These are phyloP conservation scores for Trifolium fragiferum DNA, from an alignment of 306 rosid genomes.

Conservation along the genomic window DNA sequence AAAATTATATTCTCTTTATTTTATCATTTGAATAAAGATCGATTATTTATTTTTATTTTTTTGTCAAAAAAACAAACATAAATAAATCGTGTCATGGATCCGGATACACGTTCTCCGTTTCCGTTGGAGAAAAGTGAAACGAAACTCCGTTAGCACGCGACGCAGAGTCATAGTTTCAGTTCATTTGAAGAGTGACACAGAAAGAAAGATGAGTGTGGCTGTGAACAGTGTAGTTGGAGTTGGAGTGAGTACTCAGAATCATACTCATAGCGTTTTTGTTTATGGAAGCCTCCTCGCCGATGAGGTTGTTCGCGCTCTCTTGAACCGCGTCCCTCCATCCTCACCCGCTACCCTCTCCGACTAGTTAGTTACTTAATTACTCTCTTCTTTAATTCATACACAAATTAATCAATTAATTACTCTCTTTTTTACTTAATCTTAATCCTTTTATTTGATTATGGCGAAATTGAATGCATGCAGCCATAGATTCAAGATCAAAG, in stretches of 20 bases:
- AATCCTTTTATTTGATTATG: background rate
- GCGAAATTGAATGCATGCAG: slow-evolving; percentile 42
- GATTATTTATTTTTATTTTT: too few relatives aligned
- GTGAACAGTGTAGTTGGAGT: background rate
- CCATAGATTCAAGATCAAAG: slow-evolving; percentile 81
- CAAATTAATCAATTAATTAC: background rate
- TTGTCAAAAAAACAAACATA: too few relatives aligned
- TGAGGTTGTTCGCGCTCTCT: slow-evolving; percentile 69
- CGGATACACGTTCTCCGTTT: too few relatives aligned
- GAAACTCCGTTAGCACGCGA: background rate
- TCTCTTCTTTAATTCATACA: background rate
- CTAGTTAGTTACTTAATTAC: slow-evolving; percentile 52
- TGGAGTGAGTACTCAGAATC: background rate
- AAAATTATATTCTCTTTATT: too few relatives aligned
- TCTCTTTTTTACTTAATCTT: background rate
- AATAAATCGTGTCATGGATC: too few relatives aligned
- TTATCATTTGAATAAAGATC: too few relatives aligned
- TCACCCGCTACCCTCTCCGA: slow-evolving; percentile 59
- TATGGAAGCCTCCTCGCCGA: slow-evolving; percentile 86
- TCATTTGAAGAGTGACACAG: background rate
- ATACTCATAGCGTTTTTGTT: slow-evolving; percentile 70
- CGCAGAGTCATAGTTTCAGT: background rate
- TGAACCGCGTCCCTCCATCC: slow-evolving; percentile 71
- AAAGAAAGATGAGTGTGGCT: background rate
- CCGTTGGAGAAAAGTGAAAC: background rate